These are phyloP conservation scores for Schizophyllum amplum DNA, from an alignment of 1,284 basidiomycete genomes.

Conservation along the genomic window DNA sequence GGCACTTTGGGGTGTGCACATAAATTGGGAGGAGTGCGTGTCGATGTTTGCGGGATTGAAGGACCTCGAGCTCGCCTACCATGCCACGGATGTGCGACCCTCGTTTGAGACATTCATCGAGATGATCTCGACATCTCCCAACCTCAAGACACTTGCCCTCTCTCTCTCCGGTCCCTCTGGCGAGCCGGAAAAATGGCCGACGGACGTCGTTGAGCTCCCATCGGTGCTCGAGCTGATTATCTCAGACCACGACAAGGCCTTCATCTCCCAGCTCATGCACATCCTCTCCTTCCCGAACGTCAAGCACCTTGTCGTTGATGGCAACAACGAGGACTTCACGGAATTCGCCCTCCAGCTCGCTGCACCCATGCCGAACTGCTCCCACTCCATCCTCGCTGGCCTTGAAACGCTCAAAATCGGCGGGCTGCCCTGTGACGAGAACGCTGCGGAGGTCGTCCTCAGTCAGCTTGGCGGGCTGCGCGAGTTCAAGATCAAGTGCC, in stretches of 20 bases:
- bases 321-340: slow-evolving; percentile 40
- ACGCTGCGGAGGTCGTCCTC: slow-evolving; percentile 28
- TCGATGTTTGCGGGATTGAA: slow-evolving; percentile 32
- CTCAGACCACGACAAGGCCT: slow-evolving; percentile 34
- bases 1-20: slow-evolving; percentile 54
- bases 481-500: slow-evolving; percentile 35
- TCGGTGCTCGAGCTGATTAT: slow-evolving; percentile 40
- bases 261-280: slow-evolving; percentile 38
- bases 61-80: slow-evolving; percentile 50
- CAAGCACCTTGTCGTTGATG: slow-evolving; percentile 40
- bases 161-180: slow-evolving; percentile 44
- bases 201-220: slow-evolving; percentile 33
- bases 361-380: slow-evolving; percentile 23
- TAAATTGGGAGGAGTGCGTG: slow-evolving; percentile 46
- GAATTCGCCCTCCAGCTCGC: slow-evolving; percentile 35
- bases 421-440: slow-evolving; percentile 32
- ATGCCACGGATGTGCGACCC: slow-evolving; percentile 48
- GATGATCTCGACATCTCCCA: slow-evolving; percentile 40
- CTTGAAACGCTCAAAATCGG: slow-evolving; percentile 42
- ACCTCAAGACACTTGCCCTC: slow-evolving; percentile 40
- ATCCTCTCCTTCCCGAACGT: slow-evolving; percentile 42
- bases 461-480: slow-evolving; percentile 35
- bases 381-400: slow-evolving; percentile 32
- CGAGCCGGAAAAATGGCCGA: slow-evolving; percentile 26
- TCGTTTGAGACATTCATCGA: slow-evolving; percentile 38